Evolutionary conservation across 1,284 basidiomycete species (phyloP).

Genomic region (Moesziomyces globuligerus): DNA sequence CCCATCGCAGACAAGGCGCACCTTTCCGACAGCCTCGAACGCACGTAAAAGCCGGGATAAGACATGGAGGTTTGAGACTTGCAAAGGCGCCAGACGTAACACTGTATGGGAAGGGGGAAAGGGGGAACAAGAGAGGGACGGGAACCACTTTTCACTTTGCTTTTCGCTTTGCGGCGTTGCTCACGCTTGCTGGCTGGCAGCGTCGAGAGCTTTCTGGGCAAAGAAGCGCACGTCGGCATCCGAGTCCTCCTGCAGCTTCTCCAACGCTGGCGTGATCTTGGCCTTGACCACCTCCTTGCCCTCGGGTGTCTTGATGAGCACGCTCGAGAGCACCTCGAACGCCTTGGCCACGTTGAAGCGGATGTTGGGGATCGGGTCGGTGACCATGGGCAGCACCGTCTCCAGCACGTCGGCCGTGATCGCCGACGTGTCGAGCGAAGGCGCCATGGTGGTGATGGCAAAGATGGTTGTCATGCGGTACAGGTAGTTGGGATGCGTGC

Average conservation of each 20-base stretch:
- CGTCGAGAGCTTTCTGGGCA: conserved; percentile 68
- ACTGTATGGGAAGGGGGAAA: conserved; percentile 12
- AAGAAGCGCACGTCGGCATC: conserved; percentile 93
- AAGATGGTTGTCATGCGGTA: conserved; percentile 99
- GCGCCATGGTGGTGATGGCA: conserved; percentile 95
- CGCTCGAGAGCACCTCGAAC: conserved; percentile 75
- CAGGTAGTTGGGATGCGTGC: conserved; percentile 94
- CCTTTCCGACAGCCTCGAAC: background rate
- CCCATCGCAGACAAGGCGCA: background rate
- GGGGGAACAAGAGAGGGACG: background rate
- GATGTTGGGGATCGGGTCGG: conserved; percentile 97
- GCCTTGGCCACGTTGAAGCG: conserved; percentile 98
- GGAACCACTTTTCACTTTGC: conserved; percentile 4
- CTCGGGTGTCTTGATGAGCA: conserved; percentile 76
- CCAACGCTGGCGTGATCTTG: conserved; percentile 82
- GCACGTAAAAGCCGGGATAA: background rate
- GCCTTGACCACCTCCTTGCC: conserved; percentile 80
- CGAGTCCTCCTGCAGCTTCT: conserved; percentile 85
- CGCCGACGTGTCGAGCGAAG: conserved; percentile 87
- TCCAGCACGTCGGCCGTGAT: conserved; percentile 87
- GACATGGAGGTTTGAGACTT: conserved; percentile 1
- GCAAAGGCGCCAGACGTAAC: conserved; percentile 11
- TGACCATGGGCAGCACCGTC: conserved; percentile 83
- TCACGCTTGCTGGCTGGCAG: conserved; percentile 32
- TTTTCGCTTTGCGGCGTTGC: background rate